phyloP scores from a whole-genome alignment of 176 grass and related monocot species.

The Olyra latifolia region DNA sequence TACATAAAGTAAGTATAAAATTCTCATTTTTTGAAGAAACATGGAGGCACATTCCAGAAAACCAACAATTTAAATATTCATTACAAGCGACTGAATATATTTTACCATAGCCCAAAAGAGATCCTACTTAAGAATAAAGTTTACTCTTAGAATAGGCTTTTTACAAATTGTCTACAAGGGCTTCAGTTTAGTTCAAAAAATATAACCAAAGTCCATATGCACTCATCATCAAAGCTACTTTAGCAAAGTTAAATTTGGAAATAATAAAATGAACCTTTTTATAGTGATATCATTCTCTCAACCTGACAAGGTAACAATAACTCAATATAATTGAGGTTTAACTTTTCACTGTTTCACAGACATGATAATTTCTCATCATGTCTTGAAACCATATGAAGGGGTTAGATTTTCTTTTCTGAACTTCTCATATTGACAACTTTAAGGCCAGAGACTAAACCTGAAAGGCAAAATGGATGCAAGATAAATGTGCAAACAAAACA shows the following conservation, averaged over 20 bases:
- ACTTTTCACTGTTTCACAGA: neutral
- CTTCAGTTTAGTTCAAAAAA: constrained; percentile 14
- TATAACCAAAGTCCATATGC: constrained; percentile 5
- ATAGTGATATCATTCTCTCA: neutral
- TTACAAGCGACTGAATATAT: constrained; percentile 8
- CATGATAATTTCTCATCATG: neutral
- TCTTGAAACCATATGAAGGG: neutral
- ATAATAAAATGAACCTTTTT: neutral
- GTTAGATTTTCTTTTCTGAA: neutral
- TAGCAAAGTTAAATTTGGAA: neutral
- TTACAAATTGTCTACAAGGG: neutral
- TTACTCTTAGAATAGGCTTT: neutral
- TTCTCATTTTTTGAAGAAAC: neutral
- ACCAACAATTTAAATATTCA: neutral
- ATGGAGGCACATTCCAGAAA: neutral
- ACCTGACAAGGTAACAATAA: neutral
- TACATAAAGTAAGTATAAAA: constrained; percentile 27
- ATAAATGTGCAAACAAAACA: constrained; percentile 10
- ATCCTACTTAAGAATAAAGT: constrained; percentile 6
- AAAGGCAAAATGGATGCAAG: neutral
- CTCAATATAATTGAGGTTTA: neutral
- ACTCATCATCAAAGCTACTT: neutral
- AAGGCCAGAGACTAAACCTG: constrained; percentile 3
- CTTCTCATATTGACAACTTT: neutral
- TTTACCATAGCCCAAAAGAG: neutral